Conservation (phyloP, 441 rosid genomes). For the Erodium trifolium region DNA sequence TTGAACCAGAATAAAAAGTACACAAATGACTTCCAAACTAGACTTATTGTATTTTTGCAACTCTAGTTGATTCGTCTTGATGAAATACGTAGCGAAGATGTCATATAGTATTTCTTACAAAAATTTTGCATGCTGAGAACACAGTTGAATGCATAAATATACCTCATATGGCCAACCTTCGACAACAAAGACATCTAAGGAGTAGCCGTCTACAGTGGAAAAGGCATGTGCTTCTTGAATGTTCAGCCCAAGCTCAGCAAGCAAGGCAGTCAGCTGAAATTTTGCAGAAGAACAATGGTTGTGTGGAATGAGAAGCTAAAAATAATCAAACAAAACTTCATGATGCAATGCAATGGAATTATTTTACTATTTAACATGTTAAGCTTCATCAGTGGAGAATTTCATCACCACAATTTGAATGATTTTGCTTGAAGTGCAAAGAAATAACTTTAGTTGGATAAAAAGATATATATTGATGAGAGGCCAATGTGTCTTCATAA, state of each 20-base stretch:
- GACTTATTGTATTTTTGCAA: no score
- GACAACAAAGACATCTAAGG: conserved; percentile 68
- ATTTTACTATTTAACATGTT: background rate
- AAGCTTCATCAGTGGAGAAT: background rate
- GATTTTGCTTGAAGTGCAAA: no score
- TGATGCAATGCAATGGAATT: no score
- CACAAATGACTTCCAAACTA: no score
- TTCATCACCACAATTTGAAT: no score
- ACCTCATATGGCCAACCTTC: conserved; percentile 81
- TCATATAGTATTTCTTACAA: no score
- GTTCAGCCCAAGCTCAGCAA: conserved; percentile 63
- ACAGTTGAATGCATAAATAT: conserved; percentile 13
- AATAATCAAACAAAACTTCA: conserved; percentile 7
- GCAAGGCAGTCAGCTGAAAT: conserved; percentile 53
- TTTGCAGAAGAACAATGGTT: conserved; percentile 21
- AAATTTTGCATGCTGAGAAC: no score
- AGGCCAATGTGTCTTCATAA: background rate
- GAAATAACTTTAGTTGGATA: no score
- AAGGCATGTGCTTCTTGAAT: conserved; percentile 78
- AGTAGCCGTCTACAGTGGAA: conserved; percentile 61
- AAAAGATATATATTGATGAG: background rate
- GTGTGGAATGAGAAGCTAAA: conserved; percentile 16
- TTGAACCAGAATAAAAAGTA: no score
- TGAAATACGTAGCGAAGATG: no score
- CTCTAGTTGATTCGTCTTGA: no score